Conservation (phyloP, 352 stramenopile species). For the Blastocystis sp. region DNA sequence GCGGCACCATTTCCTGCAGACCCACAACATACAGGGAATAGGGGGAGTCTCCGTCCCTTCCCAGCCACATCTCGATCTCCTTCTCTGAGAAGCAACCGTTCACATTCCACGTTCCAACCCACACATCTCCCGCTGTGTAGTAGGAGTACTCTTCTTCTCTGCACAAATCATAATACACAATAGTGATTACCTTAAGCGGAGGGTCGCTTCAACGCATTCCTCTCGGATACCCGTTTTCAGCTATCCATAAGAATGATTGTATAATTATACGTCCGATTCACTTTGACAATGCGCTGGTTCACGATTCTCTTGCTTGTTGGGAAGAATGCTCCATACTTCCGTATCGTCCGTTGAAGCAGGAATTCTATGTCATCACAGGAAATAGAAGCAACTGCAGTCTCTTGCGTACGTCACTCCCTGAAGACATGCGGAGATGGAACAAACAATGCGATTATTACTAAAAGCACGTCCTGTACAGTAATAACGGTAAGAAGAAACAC, state of each 20-base stretch:
- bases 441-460: constrained; percentile 2
- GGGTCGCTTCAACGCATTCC: not conserved
- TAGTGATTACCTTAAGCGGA: not conserved
- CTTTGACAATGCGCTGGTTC: no score
- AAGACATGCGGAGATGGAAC: not conserved
- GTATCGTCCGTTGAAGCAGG: no score
- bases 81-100: not conserved
- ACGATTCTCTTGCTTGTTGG: no score
- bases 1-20: constrained; percentile 59
- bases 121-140: not conserved
- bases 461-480: not conserved
- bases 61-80: constrained; percentile 7
- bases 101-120: constrained; percentile 66
- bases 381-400: not conserved
- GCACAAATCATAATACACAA: not conserved
- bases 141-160: not conserved
- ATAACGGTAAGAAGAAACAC: constrained; percentile 10
- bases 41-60: not conserved
- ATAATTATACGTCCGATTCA: no score
- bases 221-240: not conserved
- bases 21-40: constrained; percentile 34
- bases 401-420: not conserved
- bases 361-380: no score
- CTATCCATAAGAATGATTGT: not conserved
- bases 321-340: no score